Evolutionary conservation across 1,139 yeast genomes (phyloP), one percentile per base, ranked within the genome.

Genomic region (Petasospora rhodanensis): DNA sequence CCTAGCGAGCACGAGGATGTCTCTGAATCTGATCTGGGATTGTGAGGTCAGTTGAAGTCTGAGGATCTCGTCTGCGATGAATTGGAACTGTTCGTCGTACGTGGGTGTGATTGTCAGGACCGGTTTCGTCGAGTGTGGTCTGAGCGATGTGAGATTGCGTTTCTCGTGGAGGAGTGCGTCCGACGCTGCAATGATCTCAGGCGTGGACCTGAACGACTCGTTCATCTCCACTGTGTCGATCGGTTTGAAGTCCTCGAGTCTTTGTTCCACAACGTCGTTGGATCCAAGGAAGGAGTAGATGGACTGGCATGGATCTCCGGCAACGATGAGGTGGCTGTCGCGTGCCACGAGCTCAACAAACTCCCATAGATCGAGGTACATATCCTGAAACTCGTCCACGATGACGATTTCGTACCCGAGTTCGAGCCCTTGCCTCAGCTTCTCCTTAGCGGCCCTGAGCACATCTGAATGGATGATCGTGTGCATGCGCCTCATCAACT

Each of bases 341-440:
- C 40, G 41, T 0, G 63, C 42, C 1, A 79, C 52, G 2, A 54
- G 48, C 28, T 58, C 52, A 4, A 80, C 55, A 6, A 82, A 53
- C 10, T 64, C 60, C 28, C 73, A 51, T 17, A 80, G 60, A n/a
- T 62, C 63, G 0, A 68, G 66, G 42, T 76, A 71, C 56, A 80
- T 66, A 55, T 83, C 94, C 52, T 83, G 93, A 49, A 77, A 79
- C 55, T 83, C 94, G 55, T 83, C 94, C 10, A 82, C 76, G 0
- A 83, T 55, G 0, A 81, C 62, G 4, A 62, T 59, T 29, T 62
- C 61, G 38, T 55, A 56, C 4, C 47, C 40, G 2, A 46, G 24
- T 6, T 28, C 26, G 4, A 41, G 29, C n/a, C 40, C 39, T 9
- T 30, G 39, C 29, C 30, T 17, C 14, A 56, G 43, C 15, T 53